Percentiles rank a stretch among this genome's conserved stretches.
phyloP scores from a whole-genome alignment of 2,329 filamentous ascomycete species.

The Davidsoniella neocaledoniae region DNA sequence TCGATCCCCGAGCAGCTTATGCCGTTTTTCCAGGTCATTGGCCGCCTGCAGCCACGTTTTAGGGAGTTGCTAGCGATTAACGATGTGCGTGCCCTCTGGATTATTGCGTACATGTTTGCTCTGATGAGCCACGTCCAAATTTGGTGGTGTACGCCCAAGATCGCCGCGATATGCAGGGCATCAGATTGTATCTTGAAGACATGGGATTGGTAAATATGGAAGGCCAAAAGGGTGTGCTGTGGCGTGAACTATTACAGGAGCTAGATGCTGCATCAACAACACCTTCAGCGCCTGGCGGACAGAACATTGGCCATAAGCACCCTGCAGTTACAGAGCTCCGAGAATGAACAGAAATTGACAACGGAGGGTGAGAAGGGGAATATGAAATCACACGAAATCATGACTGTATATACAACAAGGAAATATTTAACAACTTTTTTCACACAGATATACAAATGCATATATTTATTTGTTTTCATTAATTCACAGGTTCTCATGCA shows the following conservation, averaged over 20 bases:
- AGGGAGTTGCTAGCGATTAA: constrained; percentile 13
- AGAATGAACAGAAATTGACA: no score
- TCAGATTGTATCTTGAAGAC: constrained; percentile 14
- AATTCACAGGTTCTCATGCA: no score
- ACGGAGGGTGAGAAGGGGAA: no score
- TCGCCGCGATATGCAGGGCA: constrained; percentile 14
- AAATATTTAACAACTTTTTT: no score
- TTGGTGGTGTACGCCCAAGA: constrained; percentile 15
- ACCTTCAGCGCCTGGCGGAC: neutral
- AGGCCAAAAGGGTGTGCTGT: constrained; percentile 14
- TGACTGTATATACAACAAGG: no score
- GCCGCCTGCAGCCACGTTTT: constrained; percentile 14
- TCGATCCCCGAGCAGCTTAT: constrained; percentile 12
- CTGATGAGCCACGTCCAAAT: constrained; percentile 15
- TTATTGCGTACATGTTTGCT: constrained; percentile 17
- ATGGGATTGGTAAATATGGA: constrained; percentile 10
- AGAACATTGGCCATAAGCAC: no score
- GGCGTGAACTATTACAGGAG: constrained; percentile 15
- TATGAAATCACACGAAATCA: no score
- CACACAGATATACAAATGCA: no score
- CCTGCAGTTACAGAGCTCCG: no score
- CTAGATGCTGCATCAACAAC: constrained; percentile 11
- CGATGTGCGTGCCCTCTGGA: constrained; percentile 16
- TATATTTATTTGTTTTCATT: no score
- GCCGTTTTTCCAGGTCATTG: constrained; percentile 15